Evolutionary conservation across 2,329 filamentous ascomycete genomes (phyloP), one percentile per base, ranked within the genome.

Genomic region (Cercospora sojina): DNA sequence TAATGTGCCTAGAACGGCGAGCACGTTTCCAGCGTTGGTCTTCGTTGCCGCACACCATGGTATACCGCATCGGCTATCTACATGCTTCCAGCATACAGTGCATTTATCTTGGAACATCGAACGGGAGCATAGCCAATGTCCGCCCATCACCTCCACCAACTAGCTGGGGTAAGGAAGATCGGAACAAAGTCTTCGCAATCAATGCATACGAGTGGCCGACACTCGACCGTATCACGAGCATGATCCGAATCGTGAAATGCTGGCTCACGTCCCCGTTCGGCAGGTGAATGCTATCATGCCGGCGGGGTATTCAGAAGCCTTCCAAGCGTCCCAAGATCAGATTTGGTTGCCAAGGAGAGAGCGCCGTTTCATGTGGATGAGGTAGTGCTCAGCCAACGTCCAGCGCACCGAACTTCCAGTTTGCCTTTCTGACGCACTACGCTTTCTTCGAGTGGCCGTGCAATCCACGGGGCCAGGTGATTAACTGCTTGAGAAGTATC

Each of bases 181-280:
- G 27, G 12, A 12, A 10, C n/a, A 23, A 56, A 56, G 31, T 63
- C 51, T 56, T 53, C 29, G 59, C 43, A 57, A 47, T 47, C 27
- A 27, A 56, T 35, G 53, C 53, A 31, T 57, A 63, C 60, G 51
- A 63, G 27, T 38, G 31, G 49, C 60, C 60, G 60, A 29, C 20
- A 20, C 20, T 51, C 60, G 60, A 23, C 31, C 31, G 25, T 38
- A 25, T 18, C 16, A 57, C 53, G 53, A 57, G 31, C 16, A 31
- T 57, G n/a, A 18, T 57, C 53, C 53, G 53, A 57, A 23, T 18
- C 53, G 2, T 18, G 18, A 29, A 8, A 53, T n/a, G 3, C 3
- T 25, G 7, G 4, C 5, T 53, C 23, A 1, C 8, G 3, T n/a
- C 47, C 25, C 23, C 13, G 8, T 53, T 53, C 47, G 47, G 23